phyloP scores from a whole-genome alignment of 371 early-diverging fungal genomes.

The Actinomucor elegans region DNA sequence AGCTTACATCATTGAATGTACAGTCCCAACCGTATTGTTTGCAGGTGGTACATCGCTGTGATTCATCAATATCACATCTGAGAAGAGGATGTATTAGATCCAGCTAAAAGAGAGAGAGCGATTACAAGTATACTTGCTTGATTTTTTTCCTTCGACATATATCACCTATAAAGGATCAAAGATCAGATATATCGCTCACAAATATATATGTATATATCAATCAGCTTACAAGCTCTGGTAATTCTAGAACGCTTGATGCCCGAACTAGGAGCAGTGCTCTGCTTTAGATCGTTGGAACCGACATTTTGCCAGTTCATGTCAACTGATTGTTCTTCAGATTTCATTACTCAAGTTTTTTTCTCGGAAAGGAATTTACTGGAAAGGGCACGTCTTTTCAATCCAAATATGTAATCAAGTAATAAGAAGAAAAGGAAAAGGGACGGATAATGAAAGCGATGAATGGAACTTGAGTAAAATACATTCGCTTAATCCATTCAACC shows the following conservation, averaged over 20 bases:
- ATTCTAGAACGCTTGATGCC: constrained; percentile 30
- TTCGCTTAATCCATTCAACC: not conserved
- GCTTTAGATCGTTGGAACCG: not conserved
- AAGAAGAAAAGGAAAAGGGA: not conserved
- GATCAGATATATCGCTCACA: not conserved
- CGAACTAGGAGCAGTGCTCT: not conserved
- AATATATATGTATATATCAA: not conserved
- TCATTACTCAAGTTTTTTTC: too few species aligned
- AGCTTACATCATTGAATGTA: constrained; percentile 48
- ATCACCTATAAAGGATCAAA: constrained; percentile 28
- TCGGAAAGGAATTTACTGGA: too few species aligned
- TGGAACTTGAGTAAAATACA: too few species aligned
- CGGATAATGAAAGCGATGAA: not conserved
- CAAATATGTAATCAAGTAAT: not conserved
- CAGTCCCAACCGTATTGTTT: constrained; percentile 49
- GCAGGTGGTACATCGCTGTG: constrained; percentile 37
- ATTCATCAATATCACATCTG: constrained; percentile 42
- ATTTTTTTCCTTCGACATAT: constrained; percentile 48
- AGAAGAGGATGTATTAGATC: not conserved
- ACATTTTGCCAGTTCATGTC: not conserved
- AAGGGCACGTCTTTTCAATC: not conserved
- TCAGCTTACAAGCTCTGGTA: constrained; percentile 31
- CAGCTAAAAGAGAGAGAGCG: not conserved
- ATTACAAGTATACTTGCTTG: constrained; percentile 21
- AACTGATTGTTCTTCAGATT: not conserved